phyloP scores from a whole-genome alignment of 2,329 filamentous ascomycete genomes.

The Penicillium sp. region DNA sequence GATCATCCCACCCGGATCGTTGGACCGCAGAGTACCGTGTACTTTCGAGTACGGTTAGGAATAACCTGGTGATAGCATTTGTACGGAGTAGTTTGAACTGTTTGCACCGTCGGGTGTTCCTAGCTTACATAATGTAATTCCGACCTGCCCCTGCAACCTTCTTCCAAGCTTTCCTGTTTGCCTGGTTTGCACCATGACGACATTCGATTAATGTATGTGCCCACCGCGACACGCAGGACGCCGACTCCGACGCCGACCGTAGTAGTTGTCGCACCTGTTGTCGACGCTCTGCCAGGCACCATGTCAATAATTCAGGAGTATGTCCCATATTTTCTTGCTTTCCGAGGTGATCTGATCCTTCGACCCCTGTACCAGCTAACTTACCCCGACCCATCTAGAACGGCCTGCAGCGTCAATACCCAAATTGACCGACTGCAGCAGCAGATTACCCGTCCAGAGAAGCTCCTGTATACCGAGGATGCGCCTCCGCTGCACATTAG shows the following conservation, averaged over 20 bases:
- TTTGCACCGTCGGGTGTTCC: background rate
- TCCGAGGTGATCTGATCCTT: background rate
- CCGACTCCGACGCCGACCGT: background rate
- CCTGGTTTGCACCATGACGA: conserved; percentile 15
- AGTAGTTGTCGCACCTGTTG: background rate
- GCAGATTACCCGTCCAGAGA: conserved; percentile 21
- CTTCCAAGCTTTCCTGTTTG: background rate
- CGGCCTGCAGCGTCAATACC: conserved; percentile 59
- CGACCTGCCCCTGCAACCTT: background rate
- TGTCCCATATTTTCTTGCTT: background rate
- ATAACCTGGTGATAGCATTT: background rate
- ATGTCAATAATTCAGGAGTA: conserved; percentile 31
- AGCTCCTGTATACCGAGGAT: conserved; percentile 28
- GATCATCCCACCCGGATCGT: background rate
- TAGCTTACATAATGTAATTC: background rate
- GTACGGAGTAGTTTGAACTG: background rate
- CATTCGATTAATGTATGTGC: background rate
- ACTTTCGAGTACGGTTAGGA: background rate
- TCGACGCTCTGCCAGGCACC: conserved; percentile 5
- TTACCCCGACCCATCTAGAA: conserved; percentile 39
- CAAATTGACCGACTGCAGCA: conserved; percentile 62
- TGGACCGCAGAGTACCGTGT: background rate
- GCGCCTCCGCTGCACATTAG: conserved; percentile 32
- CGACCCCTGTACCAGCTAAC: background rate
- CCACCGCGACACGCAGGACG: background rate